Evolutionary conservation across 352 stramenopile genomes (phyloP).

Genomic region (Aphanomyces stellatus): DNA sequence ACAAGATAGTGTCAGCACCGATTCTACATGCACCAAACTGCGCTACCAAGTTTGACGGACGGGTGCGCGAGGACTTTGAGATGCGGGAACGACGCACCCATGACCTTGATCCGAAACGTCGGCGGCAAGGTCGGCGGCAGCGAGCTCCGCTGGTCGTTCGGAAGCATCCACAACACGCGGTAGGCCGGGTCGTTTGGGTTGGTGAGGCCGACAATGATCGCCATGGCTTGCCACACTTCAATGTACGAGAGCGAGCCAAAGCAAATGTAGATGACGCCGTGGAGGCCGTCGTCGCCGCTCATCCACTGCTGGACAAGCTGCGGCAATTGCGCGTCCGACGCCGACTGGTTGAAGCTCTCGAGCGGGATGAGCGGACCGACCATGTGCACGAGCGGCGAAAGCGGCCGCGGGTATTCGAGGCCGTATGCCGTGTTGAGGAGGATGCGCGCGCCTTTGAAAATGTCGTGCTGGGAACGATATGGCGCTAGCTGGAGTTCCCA

Average conservation of each 20-base stretch:
- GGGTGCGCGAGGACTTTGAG: slow-evolving; percentile 56
- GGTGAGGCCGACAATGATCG: slow-evolving; percentile 54
- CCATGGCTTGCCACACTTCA: slow-evolving; percentile 66
- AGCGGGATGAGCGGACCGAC: slow-evolving; percentile 64
- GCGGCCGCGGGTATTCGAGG: slow-evolving; percentile 65
- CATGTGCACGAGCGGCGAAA: slow-evolving; percentile 68
- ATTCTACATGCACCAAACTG: background rate
- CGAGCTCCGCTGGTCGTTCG: slow-evolving; percentile 58
- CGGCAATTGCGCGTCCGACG: background rate
- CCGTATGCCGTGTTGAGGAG: slow-evolving; percentile 86
- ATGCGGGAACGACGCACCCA: slow-evolving; percentile 38
- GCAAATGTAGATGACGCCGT: slow-evolving; percentile 65
- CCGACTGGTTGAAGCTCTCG: slow-evolving; percentile 18
- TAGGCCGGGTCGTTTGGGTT: slow-evolving; percentile 24
- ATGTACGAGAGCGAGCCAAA: slow-evolving; percentile 74
- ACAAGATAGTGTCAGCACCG: too few species aligned
- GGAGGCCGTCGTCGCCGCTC: slow-evolving; percentile 18
- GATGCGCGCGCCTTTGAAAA: slow-evolving; percentile 77
- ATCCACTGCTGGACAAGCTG: slow-evolving; percentile 23
- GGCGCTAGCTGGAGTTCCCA: slow-evolving; percentile 63
- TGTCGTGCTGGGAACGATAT: slow-evolving; percentile 78
- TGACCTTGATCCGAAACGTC: slow-evolving; percentile 55
- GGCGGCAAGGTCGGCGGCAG: slow-evolving; percentile 42
- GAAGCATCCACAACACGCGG: slow-evolving; percentile 64
- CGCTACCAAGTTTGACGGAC: slow-evolving; percentile 31